These are phyloP conservation scores for Phytophthora vignae DNA, from an alignment of 352 stramenopile species.

Conservation along the genomic window DNA sequence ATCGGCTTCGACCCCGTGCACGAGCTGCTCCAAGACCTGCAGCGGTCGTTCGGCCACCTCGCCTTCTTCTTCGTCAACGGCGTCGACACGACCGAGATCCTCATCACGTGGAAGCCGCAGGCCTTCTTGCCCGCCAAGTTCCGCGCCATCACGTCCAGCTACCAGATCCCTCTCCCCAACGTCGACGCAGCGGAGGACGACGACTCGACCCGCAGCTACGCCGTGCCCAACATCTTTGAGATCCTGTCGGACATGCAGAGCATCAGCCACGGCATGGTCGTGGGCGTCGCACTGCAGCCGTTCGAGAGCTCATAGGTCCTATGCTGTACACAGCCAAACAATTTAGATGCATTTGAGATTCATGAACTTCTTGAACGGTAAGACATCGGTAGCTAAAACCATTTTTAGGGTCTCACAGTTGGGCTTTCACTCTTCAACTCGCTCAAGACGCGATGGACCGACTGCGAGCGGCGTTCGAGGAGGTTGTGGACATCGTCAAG, in stretches of 20 bases:
- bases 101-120: slow-evolving; percentile 82
- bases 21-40: slow-evolving; percentile 67
- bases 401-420: slow-evolving; percentile 22
- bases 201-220: slow-evolving; percentile 45
- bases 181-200: slow-evolving; percentile 26
- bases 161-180: slow-evolving; percentile 64
- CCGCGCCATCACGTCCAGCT: slow-evolving; percentile 75
- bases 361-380: not conserved
- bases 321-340: slow-evolving; percentile 32
- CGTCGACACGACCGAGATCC: slow-evolving; percentile 67
- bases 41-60: slow-evolving; percentile 66
- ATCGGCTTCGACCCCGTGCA: slow-evolving; percentile 81
- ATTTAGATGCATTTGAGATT: slow-evolving; percentile 35
- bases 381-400: slow-evolving; percentile 1
- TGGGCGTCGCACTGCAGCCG: slow-evolving; percentile 58
- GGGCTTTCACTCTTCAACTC: slow-evolving; percentile 8
- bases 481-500: slow-evolving; percentile 74
- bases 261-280: slow-evolving; percentile 71
- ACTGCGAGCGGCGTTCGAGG: slow-evolving; percentile 61
- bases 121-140: slow-evolving; percentile 85
- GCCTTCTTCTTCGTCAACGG: slow-evolving; percentile 85
- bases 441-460: slow-evolving; percentile 51
- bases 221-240: slow-evolving; percentile 83
- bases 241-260: slow-evolving; percentile 79
- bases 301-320: slow-evolving; percentile 60